phyloP scores from a whole-genome alignment of 2,329 filamentous ascomycete genomes.

The Epichloe sibirici region DNA sequence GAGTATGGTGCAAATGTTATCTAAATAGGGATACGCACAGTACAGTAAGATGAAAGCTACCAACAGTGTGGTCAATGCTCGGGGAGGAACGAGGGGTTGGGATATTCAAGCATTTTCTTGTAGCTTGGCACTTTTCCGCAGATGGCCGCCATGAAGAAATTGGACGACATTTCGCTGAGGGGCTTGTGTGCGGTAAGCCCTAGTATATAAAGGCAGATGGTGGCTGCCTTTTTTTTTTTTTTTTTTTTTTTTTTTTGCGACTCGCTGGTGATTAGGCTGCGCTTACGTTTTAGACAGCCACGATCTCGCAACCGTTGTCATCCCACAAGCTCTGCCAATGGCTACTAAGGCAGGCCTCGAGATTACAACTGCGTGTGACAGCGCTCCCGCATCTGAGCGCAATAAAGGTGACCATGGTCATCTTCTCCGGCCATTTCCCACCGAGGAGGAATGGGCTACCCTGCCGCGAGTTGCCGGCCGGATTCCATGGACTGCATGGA shows the following conservation, averaged over 20 bases:
- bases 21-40: too few species aligned
- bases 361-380: not conserved
- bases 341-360: not conserved
- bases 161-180: not conserved
- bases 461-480: slow-evolving; percentile 42
- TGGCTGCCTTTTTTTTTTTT: not conserved
- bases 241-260: too few species aligned
- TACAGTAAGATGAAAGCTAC: not conserved
- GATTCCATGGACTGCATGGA: slow-evolving; percentile 48
- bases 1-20: too few species aligned
- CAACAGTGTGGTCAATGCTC: not conserved
- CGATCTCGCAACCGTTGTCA: not conserved
- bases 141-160: not conserved
- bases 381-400: not conserved
- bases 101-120: too few species aligned
- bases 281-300: not conserved
- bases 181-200: not conserved
- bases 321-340: not conserved
- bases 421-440: slow-evolving; percentile 9
- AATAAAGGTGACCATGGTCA: not conserved
- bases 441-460: slow-evolving; percentile 30
- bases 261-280: too few species aligned
- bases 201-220: not conserved
- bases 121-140: not conserved
- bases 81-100: not conserved